phyloP scores from a whole-genome alignment of 805 yeast genomes.

The Ogataea thermomethanolica region DNA sequence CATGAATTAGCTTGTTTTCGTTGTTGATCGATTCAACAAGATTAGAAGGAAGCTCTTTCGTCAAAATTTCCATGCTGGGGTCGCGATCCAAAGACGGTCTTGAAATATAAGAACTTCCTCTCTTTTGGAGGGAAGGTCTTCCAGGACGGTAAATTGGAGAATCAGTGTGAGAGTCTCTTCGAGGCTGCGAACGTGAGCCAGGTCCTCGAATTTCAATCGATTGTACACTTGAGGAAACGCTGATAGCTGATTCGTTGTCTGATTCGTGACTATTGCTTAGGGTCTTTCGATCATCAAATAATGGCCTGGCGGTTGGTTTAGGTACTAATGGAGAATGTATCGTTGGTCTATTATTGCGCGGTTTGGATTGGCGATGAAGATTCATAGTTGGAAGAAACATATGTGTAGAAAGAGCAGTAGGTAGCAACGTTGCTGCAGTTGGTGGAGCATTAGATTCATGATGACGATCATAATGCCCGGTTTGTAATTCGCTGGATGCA shows the following conservation, averaged over 20 bases:
- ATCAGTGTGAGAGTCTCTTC: constrained; percentile 1
- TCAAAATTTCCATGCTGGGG: constrained; percentile 21
- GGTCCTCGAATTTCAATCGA: constrained; percentile 32
- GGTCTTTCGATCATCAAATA: neutral
- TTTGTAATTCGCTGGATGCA: constrained; percentile 7
- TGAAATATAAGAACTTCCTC: constrained; percentile 7
- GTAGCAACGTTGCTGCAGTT: constrained; percentile 52
- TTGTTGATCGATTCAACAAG: constrained; percentile 30
- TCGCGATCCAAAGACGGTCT: constrained; percentile 12
- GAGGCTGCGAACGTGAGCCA: constrained; percentile 4
- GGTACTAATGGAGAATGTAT: constrained; percentile 3
- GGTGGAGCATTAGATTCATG: constrained; percentile 59
- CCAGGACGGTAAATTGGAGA: constrained; percentile 4
- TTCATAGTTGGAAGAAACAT: constrained; percentile 53
- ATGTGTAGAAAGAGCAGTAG: constrained; percentile 60
- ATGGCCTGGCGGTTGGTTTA: neutral
- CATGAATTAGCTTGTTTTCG: constrained; percentile 26
- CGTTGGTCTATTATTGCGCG: neutral
- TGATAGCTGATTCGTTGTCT: constrained; percentile 1
- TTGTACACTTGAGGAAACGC: constrained; percentile 25
- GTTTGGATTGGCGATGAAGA: constrained; percentile 25
- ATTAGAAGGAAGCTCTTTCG: constrained; percentile 29
- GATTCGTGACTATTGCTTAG: neutral
- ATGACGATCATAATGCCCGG: constrained; percentile 28
- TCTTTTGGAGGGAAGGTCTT: constrained; percentile 10